Evolutionary conservation across 1,284 basidiomycete genomes (phyloP).

Genomic region (Sporisorium sorghi): DNA sequence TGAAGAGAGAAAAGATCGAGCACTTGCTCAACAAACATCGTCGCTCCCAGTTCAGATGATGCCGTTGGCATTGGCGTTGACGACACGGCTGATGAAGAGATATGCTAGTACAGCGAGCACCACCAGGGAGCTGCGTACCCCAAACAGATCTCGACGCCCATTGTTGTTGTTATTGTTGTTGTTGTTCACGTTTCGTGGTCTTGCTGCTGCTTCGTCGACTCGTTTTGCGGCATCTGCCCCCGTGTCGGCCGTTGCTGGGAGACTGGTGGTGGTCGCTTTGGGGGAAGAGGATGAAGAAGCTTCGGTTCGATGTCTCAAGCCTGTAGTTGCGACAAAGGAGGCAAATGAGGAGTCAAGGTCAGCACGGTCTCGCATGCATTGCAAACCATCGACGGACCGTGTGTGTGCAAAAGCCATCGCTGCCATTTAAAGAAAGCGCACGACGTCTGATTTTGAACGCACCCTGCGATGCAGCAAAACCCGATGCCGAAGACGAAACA

Average conservation of each 20-base stretch:
- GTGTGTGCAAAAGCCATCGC: constrained; percentile 8
- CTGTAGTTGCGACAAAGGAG: constrained; percentile 2
- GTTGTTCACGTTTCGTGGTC: constrained; percentile 3
- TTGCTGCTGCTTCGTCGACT: constrained; percentile 17
- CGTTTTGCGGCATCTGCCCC: not conserved
- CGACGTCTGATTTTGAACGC: constrained; percentile 24
- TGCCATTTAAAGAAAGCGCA: too few species aligned
- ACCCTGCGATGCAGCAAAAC: constrained; percentile 43
- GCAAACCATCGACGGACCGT: too few species aligned
- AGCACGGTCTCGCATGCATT: not conserved
- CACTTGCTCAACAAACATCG: not conserved
- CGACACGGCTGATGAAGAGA: constrained; percentile 55
- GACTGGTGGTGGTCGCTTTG: not conserved
- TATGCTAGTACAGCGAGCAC: constrained; percentile 54
- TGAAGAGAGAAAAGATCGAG: not conserved
- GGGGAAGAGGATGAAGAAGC: not conserved
- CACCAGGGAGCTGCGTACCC: constrained; percentile 48
- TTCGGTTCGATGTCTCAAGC: constrained; percentile 21
- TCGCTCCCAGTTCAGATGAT: constrained; percentile 29
- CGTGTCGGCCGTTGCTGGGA: not conserved
- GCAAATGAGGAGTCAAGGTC: too few species aligned
- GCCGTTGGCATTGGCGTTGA: constrained; percentile 45
- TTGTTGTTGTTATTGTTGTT: constrained; percentile 16
- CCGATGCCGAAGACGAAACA: constrained; percentile 41
- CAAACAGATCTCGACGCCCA: constrained; percentile 39